Conservation (phyloP, 352 stramenopile genomes). For the Pythium folliculosum region DNA sequence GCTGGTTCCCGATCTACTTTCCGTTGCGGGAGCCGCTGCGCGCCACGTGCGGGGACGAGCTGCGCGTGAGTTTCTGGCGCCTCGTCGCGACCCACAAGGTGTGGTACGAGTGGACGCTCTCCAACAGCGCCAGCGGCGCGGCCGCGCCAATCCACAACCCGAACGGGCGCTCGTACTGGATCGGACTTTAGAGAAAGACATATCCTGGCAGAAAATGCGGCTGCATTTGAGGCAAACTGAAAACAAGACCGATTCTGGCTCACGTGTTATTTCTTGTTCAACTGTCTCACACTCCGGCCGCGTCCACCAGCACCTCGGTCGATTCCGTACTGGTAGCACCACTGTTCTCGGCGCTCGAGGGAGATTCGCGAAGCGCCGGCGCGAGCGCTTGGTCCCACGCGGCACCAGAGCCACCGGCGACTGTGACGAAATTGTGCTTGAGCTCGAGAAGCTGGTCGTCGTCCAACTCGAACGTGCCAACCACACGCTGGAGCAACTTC, state of each 20-base stretch:
- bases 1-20: conserved; percentile 99
- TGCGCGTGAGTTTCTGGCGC: conserved; percentile 94
- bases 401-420: conserved; percentile 37
- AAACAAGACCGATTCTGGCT: too few relatives aligned
- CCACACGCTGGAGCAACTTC: conserved; percentile 32
- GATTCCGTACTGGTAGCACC: neutral
- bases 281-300: neutral
- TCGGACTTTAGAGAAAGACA: conserved; percentile 79
- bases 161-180: conserved; percentile 95
- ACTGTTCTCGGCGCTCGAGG: neutral
- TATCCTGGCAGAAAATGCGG: too few relatives aligned
- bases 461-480: conserved; percentile 25
- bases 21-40: conserved; percentile 91
- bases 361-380: too few relatives aligned
- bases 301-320: neutral
- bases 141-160: conserved; percentile 95
- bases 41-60: conserved; percentile 74
- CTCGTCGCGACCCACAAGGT: conserved; percentile 86
- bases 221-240: too few relatives aligned
- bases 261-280: neutral
- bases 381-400: conserved; percentile 36
- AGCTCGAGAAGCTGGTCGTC: conserved; percentile 35
- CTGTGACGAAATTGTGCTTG: conserved; percentile 43
- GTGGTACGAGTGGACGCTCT: conserved; percentile 98
- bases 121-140: conserved; percentile 39